Conservation (phyloP, 2,329 filamentous ascomycete genomes). For the Fusarium guadeloupense region DNA sequence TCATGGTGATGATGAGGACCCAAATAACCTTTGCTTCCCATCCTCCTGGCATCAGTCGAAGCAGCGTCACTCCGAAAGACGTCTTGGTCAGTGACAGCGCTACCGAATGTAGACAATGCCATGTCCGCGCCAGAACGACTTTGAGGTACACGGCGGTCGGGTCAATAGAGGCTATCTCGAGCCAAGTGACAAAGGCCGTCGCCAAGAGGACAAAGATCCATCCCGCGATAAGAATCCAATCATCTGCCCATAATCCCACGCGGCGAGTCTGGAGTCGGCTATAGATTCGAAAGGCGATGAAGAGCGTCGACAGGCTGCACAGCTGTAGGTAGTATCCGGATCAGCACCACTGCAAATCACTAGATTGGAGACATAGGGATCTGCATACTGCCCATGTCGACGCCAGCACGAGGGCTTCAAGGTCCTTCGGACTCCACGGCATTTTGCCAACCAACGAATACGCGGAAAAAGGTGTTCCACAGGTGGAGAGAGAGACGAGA, state of each 20-base stretch:
- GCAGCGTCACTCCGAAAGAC: neutral
- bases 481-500: neutral
- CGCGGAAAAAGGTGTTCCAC: neutral
- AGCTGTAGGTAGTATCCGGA: neutral
- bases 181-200: neutral
- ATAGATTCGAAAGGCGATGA: neutral
- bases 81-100: neutral
- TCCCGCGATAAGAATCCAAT: neutral
- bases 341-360: too few relatives aligned
- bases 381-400: neutral
- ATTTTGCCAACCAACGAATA: neutral
- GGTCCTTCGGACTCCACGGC: neutral
- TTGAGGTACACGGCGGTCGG: neutral
- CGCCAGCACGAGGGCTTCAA: neutral
- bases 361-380: neutral
- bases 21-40: constrained; percentile 1
- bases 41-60: neutral
- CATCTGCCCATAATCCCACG: neutral
- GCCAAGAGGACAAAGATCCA: neutral
- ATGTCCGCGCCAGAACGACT: neutral
- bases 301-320: neutral
- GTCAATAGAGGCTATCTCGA: neutral
- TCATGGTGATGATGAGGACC: neutral
- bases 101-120: neutral
- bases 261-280: neutral